Evolutionary conservation across 352 stramenopile genomes (phyloP).

Genomic region (Thalassiosira mediterranea): DNA sequence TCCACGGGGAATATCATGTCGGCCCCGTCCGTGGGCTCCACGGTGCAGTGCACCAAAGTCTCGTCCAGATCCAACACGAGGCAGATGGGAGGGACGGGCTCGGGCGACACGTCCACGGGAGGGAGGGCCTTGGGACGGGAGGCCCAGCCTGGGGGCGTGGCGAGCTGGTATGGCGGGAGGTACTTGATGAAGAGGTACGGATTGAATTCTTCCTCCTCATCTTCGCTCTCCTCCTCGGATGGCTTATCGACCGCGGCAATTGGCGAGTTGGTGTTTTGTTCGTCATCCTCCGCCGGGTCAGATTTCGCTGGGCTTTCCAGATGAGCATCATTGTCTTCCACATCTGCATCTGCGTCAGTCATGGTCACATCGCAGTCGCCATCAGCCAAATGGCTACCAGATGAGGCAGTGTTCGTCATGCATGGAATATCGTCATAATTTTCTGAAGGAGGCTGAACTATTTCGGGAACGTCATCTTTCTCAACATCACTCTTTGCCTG

Average conservation of each 20-base stretch:
- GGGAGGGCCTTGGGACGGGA: constrained; percentile 62
- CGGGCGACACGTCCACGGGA: constrained; percentile 48
- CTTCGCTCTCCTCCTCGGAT: too few relatives aligned
- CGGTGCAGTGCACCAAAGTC: constrained; percentile 98
- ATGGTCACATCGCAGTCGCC: constrained; percentile 43
- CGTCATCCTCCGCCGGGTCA: too few relatives aligned
- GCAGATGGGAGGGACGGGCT: constrained; percentile 62
- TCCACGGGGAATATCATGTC: constrained; percentile 95
- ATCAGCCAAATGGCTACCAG: too few relatives aligned
- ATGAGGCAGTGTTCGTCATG: too few relatives aligned
- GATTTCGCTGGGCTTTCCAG: too few relatives aligned
- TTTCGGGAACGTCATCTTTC: too few relatives aligned
- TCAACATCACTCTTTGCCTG: too few relatives aligned
- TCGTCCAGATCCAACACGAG: constrained; percentile 98
- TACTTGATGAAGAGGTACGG: constrained; percentile 87
- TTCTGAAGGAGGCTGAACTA: too few relatives aligned
- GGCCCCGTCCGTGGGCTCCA: constrained; percentile 92
- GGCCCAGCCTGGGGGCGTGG: constrained; percentile 34
- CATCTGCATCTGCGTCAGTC: constrained; percentile 24
- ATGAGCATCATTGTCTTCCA: constrained; percentile 67
- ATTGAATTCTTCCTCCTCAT: constrained; percentile 87
- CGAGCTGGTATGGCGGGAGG: constrained; percentile 60
- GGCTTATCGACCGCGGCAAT: too few relatives aligned
- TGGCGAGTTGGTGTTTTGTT: too few relatives aligned
- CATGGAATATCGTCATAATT: too few relatives aligned